Percentiles rank a stretch among this genome's conserved stretches.
phyloP scores from a whole-genome alignment of 2,329 filamentous ascomycete genomes.

The Chrysoporthe deuterocubensis region DNA sequence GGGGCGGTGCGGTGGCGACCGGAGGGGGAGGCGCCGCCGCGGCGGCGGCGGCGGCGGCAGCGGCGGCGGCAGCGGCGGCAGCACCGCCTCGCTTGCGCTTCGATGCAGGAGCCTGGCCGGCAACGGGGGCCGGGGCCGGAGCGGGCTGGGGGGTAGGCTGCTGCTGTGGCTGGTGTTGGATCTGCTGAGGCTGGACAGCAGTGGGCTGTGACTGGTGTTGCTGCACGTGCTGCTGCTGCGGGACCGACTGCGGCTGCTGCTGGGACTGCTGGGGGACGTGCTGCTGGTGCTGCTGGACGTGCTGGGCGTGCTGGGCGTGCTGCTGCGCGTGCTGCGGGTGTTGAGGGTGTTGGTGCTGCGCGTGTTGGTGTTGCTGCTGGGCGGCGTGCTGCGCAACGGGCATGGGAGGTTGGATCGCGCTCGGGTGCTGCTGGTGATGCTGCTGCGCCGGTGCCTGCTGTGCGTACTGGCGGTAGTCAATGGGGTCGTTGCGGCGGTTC shows the following conservation, averaged over 20 bases:
- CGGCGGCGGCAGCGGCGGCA: constrained; percentile 40
- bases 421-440: constrained; percentile 32
- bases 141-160: constrained; percentile 35
- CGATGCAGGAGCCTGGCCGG: constrained; percentile 19
- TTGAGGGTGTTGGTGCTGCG: constrained; percentile 29
- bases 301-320: constrained; percentile 36
- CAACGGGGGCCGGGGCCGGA: constrained; percentile 35
- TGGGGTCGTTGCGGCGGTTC: constrained; percentile 34
- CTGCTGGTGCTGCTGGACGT: constrained; percentile 39
- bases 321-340: constrained; percentile 36
- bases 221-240: constrained; percentile 37
- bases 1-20: constrained; percentile 38
- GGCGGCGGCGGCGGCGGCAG: constrained; percentile 39
- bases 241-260: constrained; percentile 42
- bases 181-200: constrained; percentile 28
- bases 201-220: constrained; percentile 32
- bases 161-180: constrained; percentile 35
- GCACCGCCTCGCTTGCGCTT: constrained; percentile 43
- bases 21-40: constrained; percentile 29
- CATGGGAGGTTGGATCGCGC: constrained; percentile 29
- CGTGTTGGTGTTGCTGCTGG: constrained; percentile 28
- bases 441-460: constrained; percentile 31
- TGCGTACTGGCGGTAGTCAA: constrained; percentile 31
- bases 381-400: constrained; percentile 27
- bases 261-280: constrained; percentile 40